Conservation (phyloP, 2,329 filamentous ascomycete genomes). For the Fusarium neocosmosporiellum region DNA sequence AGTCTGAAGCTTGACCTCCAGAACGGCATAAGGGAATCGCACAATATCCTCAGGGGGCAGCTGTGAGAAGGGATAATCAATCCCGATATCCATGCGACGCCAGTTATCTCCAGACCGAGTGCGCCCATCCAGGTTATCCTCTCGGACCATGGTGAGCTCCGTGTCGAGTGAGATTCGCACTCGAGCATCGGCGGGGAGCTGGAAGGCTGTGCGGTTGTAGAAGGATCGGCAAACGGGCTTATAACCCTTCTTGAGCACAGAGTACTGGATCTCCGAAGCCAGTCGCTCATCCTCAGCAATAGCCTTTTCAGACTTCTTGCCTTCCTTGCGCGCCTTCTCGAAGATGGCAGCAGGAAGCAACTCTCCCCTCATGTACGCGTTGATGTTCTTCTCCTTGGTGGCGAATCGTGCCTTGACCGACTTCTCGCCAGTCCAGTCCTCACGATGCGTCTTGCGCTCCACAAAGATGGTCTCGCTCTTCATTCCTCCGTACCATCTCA, state of each 20-base stretch:
- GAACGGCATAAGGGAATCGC: conserved; percentile 93
- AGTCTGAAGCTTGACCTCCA: conserved; percentile 98
- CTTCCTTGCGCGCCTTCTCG: conserved; percentile 94
- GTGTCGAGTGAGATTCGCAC: conserved; percentile 98
- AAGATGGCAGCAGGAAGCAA: conserved; percentile 90
- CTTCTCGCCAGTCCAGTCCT: conserved; percentile 99
- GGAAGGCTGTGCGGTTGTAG: conserved; percentile 98
- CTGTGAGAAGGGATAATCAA: conserved; percentile 94
- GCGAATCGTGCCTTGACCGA: conserved; percentile 97
- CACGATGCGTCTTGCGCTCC: conserved; percentile 96
- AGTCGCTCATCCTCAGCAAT: conserved; percentile 92
- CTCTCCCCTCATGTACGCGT: conserved; percentile 86
- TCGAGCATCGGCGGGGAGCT: conserved; percentile 93
- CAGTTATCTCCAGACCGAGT: conserved; percentile 86
- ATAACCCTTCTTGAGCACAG: conserved; percentile 86
- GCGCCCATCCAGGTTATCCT: conserved; percentile 91
- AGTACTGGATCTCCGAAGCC: conserved; percentile 93
- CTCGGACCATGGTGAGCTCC: conserved; percentile 92
- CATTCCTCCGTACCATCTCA: conserved; percentile 99
- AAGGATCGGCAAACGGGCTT: conserved; percentile 93
- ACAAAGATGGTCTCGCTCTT: conserved; percentile 95
- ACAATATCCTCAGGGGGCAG: conserved; percentile 86
- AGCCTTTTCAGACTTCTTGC: conserved; percentile 91
- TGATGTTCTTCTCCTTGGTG: conserved; percentile 97
- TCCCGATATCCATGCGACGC: conserved; percentile 96